Percentiles rank a stretch among this genome's conserved stretches.
These are phyloP conservation scores for Usnea hakonensis DNA, from an alignment of 495 filamentous ascomycete genomes.

Conservation along the genomic window DNA sequence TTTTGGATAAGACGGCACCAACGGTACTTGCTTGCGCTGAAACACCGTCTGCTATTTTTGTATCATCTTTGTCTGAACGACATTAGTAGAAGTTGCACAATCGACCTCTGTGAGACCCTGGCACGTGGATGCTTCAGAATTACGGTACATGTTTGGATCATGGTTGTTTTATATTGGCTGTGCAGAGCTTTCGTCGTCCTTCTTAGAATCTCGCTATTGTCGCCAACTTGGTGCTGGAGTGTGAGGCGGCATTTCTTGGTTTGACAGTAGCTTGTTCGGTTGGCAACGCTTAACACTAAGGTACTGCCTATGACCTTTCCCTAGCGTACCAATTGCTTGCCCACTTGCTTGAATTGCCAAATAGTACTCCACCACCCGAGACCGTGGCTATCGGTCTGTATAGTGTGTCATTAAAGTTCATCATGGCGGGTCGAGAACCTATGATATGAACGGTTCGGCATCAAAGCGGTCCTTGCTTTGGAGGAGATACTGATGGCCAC, in stretches of 20 bases:
- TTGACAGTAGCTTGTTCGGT: neutral
- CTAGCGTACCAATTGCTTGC: conserved; percentile 6
- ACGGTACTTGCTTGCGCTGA: neutral
- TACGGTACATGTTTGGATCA: neutral
- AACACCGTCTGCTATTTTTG: conserved; percentile 8
- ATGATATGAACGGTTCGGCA: neutral
- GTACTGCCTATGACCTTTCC: neutral
- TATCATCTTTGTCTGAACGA: conserved; percentile 3
- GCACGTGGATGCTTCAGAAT: neutral
- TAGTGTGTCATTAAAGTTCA: neutral
- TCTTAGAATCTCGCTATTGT: neutral
- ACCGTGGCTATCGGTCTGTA: neutral
- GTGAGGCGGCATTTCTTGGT: neutral
- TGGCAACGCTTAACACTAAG: too few relatives aligned
- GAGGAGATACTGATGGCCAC: neutral
- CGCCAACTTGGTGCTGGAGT: neutral
- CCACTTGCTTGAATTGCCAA: neutral
- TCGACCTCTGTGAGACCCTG: neutral
- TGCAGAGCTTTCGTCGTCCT: neutral
- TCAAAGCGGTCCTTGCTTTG: neutral
- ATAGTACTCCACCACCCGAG: neutral
- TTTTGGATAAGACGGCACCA: neutral
- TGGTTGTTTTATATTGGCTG: neutral
- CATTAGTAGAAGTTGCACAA: neutral
- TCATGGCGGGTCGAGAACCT: neutral